Evolutionary conservation across 768 basidiomycete genomes (phyloP).

Genomic region (Russula sp.): DNA sequence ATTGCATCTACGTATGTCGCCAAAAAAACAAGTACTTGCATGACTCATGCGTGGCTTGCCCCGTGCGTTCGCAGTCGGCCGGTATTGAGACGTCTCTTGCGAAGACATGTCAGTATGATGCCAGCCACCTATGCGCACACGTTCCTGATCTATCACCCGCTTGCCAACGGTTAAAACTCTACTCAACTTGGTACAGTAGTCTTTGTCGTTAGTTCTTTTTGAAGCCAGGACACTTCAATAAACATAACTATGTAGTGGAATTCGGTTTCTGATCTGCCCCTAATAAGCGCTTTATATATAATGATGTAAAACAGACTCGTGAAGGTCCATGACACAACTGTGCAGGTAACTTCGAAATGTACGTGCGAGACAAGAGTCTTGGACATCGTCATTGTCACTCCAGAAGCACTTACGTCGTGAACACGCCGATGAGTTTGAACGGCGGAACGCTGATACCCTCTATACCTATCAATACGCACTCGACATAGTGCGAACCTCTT

Average conservation of each 20-base stretch:
- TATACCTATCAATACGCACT: conserved; percentile 83
- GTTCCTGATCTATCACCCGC: background rate
- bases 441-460: conserved; percentile 72
- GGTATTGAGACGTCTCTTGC: background rate
- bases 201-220: background rate
- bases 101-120: background rate
- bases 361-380: background rate
- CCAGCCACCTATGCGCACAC: background rate
- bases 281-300: background rate
- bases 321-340: background rate
- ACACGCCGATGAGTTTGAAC: conserved; percentile 92
- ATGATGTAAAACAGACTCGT: background rate
- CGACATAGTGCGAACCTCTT: conserved; percentile 89
- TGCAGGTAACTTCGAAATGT: background rate
- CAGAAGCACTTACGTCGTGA: conserved; percentile 51
- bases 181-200: background rate
- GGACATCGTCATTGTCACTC: background rate
- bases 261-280: background rate
- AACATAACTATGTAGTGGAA: background rate
- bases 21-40: background rate
- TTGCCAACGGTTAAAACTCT: background rate
- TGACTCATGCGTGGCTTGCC: background rate
- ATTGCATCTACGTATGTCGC: conserved; percentile 1
- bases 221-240: background rate
- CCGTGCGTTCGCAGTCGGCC: too few relatives aligned